phyloP scores from a whole-genome alignment of 2,329 filamentous ascomycete genomes.

The Neonectria punicea region DNA sequence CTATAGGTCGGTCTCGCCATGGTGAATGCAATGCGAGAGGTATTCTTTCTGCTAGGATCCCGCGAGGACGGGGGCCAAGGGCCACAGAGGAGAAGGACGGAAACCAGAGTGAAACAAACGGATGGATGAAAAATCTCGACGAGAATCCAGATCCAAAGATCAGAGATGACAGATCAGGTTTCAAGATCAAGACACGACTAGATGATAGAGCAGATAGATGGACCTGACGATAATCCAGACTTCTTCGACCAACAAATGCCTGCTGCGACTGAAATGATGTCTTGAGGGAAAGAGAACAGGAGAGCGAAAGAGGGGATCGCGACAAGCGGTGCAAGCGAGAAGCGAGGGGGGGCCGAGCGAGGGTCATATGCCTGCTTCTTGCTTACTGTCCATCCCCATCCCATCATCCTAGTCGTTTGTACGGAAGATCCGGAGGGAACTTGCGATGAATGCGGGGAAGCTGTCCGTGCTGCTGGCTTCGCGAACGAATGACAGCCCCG shows the following conservation, averaged over 20 bases:
- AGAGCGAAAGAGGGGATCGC: neutral
- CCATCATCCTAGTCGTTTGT: too few relatives aligned
- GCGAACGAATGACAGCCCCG: neutral
- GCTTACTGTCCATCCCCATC: neutral
- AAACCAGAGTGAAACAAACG: neutral
- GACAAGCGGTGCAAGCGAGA: neutral
- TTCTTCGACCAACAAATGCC: conserved; percentile 11
- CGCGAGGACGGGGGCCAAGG: neutral
- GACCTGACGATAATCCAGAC: conserved; percentile 17
- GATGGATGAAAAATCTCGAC: conserved; percentile 11
- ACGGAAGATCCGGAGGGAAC: neutral
- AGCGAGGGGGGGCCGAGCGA: neutral
- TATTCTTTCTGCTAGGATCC: neutral
- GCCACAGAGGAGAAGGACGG: neutral
- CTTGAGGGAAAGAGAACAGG: neutral
- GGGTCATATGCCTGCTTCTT: neutral
- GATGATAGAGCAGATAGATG: conserved; percentile 27
- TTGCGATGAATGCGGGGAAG: neutral
- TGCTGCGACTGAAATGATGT: neutral
- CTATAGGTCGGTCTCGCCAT: conserved; percentile 9
- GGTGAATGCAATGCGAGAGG: neutral
- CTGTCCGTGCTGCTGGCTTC: neutral
- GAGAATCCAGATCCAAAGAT: neutral
- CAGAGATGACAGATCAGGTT: neutral
- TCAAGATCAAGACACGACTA: conserved; percentile 16